Base-by-base conservation (phyloP, 352 stramenopile genomes). In the Globisporangium parvum region DNA sequence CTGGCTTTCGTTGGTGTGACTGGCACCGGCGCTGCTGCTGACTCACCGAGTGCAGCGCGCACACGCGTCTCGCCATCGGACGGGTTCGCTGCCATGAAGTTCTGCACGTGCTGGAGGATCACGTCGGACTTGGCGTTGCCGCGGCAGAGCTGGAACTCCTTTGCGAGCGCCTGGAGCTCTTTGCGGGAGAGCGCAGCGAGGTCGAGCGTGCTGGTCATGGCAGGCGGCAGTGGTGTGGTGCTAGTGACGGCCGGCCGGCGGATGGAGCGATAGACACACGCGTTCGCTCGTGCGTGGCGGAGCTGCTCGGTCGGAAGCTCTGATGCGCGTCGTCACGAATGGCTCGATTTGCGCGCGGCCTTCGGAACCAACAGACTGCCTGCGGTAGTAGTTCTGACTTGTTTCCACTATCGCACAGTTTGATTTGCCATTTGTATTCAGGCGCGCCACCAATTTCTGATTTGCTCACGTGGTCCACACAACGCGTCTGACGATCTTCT, bases 71-170 rank as follows among this genome's bases (percentile, higher is more conserved):
- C 71, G 26, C 75, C 78, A 37, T 86, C 62, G 23, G 50, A 51
- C 6, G 67, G 57, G 55, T 80, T 62, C 11, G 64, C 47, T 24
- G 67, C 55, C 48, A 87, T 51, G 55, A 83, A 83, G 35, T 73
- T 45, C 52, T 67, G 56, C 20, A 77, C 61, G 50, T 81, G 67
- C 51, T 71, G 55, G 28, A 81, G 44, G 51, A 88, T 85, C 41
- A 86, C 70, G 45, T 88, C 74, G 17, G 74, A 85, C 65, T 87
- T 87, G 59, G 73, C 71, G 49, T 89, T 89, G 26, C 67, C 79
- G 41, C 69, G 71, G 45, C 79, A 89, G 31, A 87, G 59, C 60
- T 81, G 62, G 50, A 89, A 57, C 59, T 87, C 75, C 52, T 80
- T 81, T 20, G 77, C 79, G 51, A 89, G 64, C 47, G 67, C 63